Conservation (phyloP, 257 asterid genomes). For the Solanum pinnatisectum region DNA sequence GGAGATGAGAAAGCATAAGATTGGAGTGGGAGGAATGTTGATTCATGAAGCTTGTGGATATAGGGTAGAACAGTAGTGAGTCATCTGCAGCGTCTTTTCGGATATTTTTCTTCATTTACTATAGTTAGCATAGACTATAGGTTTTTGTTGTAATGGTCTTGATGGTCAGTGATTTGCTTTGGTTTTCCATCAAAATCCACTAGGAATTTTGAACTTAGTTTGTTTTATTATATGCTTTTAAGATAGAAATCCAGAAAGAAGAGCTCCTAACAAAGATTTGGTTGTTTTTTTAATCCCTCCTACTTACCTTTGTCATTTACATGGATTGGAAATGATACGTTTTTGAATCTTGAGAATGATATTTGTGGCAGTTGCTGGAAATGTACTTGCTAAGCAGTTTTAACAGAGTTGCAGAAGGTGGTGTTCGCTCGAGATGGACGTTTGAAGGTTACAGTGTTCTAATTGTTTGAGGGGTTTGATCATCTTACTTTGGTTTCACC, state of each 20-base stretch:
- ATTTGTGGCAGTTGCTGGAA: neutral
- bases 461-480: neutral
- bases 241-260: conserved; percentile 10
- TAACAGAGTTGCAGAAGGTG: neutral
- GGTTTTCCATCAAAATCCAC: conserved; percentile 19
- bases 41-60: conserved; percentile 45
- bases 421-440: neutral
- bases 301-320: neutral
- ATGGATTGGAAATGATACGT: neutral
- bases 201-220: conserved; percentile 22
- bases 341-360: neutral
- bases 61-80: conserved; percentile 40
- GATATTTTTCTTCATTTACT: neutral
- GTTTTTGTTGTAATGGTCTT: conserved; percentile 20
- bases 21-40: conserved; percentile 18
- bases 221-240: conserved; percentile 12
- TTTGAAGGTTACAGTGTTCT: neutral
- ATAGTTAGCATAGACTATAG: conserved; percentile 41
- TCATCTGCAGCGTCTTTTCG: conserved; percentile 18
- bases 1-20: conserved; percentile 80
- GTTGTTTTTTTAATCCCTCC: conserved; percentile 4
- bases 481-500: neutral
- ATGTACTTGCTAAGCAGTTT: neutral
- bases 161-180: conserved; percentile 20
- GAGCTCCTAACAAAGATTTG: neutral